Evolutionary conservation across 495 filamentous ascomycete genomes (phyloP), one percentile per base, ranked within the genome.

Genomic region (Aeminium ludgeri): DNA sequence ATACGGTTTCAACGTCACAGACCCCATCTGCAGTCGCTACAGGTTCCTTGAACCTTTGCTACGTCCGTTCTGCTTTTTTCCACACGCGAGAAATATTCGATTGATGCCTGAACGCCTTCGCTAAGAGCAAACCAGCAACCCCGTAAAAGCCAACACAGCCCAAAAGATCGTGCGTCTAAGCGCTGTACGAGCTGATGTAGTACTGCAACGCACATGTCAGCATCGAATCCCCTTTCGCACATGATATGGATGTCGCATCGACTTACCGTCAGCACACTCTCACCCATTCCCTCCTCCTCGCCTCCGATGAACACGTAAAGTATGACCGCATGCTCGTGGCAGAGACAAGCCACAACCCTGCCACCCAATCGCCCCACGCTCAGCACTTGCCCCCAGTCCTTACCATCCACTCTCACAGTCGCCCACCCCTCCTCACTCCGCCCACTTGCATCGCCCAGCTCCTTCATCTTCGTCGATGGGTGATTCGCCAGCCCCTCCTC

Each of bases 281-380:
- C 57, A 10, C 57, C 56, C 15, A 43, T 49, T 8, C 23, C 23
- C 2, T 35, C 48, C 34, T 54, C 55, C 23, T 61, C 53, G 37
- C 40, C 55, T 16, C 43, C 44, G 3, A 62, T 65, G 55, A 87
- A 97, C 16, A 97, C 89, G 53, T 97, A 97, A 2, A 95, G 62
- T 17, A 95, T 79, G 37, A 97, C 55, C 0, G 86, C 87, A 55
- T 80, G 80, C n/a, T 86, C 82, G 50, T 78, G 62, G 40, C 72
- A 65, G 41, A 80, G 76, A 70, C 86, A 94, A 38, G 86, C 89
- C 63, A 97, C 85, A 17, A 95, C 89, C 48, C 82, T 70, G 1
- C 82, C 89, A 40, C 84, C 85, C 15, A 95, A 55, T 36, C 83
- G 64, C 2, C 85, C 86, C n/a, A 94, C 82, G 57, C 80, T 86